phyloP scores from a whole-genome alignment of 495 filamentous ascomycete species.

The Monascus purpureus region DNA sequence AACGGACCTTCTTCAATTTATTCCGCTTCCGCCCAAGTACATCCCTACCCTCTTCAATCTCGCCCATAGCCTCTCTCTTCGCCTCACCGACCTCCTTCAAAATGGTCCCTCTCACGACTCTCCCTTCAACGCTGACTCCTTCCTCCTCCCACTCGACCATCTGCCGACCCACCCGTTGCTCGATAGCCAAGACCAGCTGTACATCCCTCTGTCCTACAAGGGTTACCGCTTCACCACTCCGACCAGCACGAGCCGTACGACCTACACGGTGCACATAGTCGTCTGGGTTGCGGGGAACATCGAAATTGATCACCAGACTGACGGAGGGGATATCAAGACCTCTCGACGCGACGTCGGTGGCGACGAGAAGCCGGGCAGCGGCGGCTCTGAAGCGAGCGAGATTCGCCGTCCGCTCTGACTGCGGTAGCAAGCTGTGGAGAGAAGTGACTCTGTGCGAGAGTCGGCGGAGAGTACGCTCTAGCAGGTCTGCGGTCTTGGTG shows the following conservation, averaged over 20 bases:
- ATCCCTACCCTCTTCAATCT: constrained; percentile 85
- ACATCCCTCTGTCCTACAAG: constrained; percentile 90
- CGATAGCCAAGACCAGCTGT: constrained; percentile 71
- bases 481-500: constrained; percentile 71
- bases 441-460: constrained; percentile 83
- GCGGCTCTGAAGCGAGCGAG: constrained; percentile 81
- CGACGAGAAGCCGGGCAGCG: constrained; percentile 83
- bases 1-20: constrained; percentile 33
- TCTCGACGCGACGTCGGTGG: constrained; percentile 90
- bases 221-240: constrained; percentile 67
- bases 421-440: constrained; percentile 73
- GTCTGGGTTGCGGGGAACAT: constrained; percentile 87
- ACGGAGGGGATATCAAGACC: constrained; percentile 95
- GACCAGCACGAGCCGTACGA: constrained; percentile 83
- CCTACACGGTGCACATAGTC: constrained; percentile 97
- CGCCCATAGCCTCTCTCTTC: constrained; percentile 76
- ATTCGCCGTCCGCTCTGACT: constrained; percentile 70
- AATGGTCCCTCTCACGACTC: constrained; percentile 60
- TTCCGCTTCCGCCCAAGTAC: constrained; percentile 40
- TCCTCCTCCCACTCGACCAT: constrained; percentile 79
- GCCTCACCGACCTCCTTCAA: constrained; percentile 82
- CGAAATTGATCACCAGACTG: constrained; percentile 82
- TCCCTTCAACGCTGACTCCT: constrained; percentile 74
- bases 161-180: constrained; percentile 63
- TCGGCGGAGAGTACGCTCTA: constrained; percentile 72